Evolutionary conservation across 371 early-diverging fungal genomes (phyloP), one percentile per base, ranked within the genome.

Genomic region (Lichtheimia hyalospora): DNA sequence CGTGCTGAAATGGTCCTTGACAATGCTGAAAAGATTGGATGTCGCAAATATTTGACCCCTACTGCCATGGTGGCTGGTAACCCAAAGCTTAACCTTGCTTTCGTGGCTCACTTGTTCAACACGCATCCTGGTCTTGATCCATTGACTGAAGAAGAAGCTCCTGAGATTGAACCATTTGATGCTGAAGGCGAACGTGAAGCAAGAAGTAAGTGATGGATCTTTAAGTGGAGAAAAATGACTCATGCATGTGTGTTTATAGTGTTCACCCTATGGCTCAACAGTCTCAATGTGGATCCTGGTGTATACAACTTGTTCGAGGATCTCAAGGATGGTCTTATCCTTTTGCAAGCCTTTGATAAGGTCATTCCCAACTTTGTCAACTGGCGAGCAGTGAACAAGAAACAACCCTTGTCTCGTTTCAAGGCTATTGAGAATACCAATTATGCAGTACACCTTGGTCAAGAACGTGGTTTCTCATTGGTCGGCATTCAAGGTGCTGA

Each of bases 401-500:
- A 84, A 24, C 75, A 76, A 67, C 93, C 86, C 39, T 71, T 83
- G 53, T 88, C 88, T 67, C 89, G 93, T 39, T 96, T 97, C 84
- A 97, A 97, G 82, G 86, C 90, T 73, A 92, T 97, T 23, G 98
- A 98, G 75, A 98, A 98, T 77, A 91, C 92, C 60, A 98, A 98
- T 74, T 93, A 93, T 69, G 91, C 86, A 16, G 90, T 97, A 12
- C 83, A 84, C 28, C 73, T 97, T 23, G 95, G 97, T 58, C 94
- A 95, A 75, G 82, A 83, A 44, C 73, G 91, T 46, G 82, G 83
- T 40, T 97, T 95, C 76, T 90, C 96, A 7, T 82, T 97, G 39
- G 97, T 97, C 21, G 95, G 93, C 50, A 95, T 97, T 67, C 96
- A 95, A 73, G 97, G 97, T 21, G 85, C 93, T 6, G 98, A 97